Evolutionary conservation across 139 green algal genomes (phyloP).

Genomic region (Chlamydomonas sp.): DNA sequence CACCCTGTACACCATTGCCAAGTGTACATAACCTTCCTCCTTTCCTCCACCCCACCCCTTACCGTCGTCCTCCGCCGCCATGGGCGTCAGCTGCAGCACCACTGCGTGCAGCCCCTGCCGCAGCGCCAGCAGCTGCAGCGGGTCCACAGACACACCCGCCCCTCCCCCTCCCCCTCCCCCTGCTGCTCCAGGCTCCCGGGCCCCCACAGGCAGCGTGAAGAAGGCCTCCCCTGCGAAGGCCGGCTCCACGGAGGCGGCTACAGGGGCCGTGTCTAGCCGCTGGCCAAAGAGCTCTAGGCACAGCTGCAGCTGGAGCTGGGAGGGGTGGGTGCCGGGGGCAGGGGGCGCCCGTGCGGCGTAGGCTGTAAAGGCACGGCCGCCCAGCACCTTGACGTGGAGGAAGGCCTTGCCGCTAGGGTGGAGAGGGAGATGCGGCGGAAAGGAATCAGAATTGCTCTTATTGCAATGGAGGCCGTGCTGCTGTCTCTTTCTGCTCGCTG

Average conservation of each 20-base stretch:
- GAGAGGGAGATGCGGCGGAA: not conserved
- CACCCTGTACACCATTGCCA: too few species aligned
- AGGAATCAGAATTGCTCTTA: not conserved
- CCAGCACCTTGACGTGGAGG: slow-evolving; percentile 42
- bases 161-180: too few species aligned
- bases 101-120: slow-evolving; percentile 46
- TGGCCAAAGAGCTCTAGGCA: slow-evolving; percentile 55
- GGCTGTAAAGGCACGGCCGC: slow-evolving; percentile 33
- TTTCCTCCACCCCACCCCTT: too few species aligned
- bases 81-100: slow-evolving; percentile 24
- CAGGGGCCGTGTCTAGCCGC: slow-evolving; percentile 15
- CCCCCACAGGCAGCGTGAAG: slow-evolving; percentile 14
- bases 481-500: too few species aligned
- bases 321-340: not conserved
- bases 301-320: slow-evolving; percentile 32
- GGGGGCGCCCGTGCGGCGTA: slow-evolving; percentile 17
- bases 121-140: slow-evolving; percentile 45
- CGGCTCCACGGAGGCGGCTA: slow-evolving; percentile 30
- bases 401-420: not conserved
- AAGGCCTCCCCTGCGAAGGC: slow-evolving; percentile 37
- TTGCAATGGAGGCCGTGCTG: too few species aligned
- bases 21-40: too few species aligned
- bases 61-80: not conserved
- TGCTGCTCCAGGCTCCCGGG: not conserved
- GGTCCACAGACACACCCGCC: not conserved